Evolutionary conservation across 1,139 yeast genomes (phyloP).

Genomic region (Hansenula sp.): DNA sequence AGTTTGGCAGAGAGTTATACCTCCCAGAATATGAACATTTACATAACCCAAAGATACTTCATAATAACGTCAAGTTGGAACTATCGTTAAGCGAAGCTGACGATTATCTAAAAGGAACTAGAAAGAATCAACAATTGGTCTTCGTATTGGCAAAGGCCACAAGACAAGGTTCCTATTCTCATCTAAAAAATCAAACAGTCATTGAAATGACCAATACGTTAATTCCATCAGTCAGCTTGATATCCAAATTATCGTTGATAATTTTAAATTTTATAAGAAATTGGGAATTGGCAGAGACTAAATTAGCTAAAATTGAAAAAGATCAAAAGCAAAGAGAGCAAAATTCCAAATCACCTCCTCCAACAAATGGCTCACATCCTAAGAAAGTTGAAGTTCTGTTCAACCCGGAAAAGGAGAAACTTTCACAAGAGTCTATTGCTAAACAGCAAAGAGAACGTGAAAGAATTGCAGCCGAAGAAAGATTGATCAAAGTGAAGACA

Average conservation of each 20-base stretch:
- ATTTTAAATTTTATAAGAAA: conserved; percentile 23
- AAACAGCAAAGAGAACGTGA: conserved; percentile 24
- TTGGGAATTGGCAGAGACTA: conserved; percentile 24
- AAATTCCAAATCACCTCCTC: not conserved
- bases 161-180: conserved; percentile 39
- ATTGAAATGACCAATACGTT: conserved; percentile 33
- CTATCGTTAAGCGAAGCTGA: conserved; percentile 35
- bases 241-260: conserved; percentile 19
- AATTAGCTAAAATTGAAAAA: conserved; percentile 13
- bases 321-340: conserved; percentile 19
- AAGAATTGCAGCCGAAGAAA: conserved; percentile 23
- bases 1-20: conserved; percentile 41
- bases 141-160: conserved; percentile 48
- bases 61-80: conserved; percentile 21
- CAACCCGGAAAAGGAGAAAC: conserved; percentile 25
- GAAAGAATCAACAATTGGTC: conserved; percentile 48
- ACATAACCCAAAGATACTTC: conserved; percentile 37
- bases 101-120: conserved; percentile 41
- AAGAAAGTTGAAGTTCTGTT: conserved; percentile 22
- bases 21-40: conserved; percentile 40
- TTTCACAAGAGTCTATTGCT: conserved; percentile 25
- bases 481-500: conserved; percentile 21
- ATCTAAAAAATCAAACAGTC: conserved; percentile 34
- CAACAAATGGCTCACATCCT: conserved; percentile 1
- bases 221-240: conserved; percentile 20